phyloP scores from a whole-genome alignment of 169 alveolate species.

The Babesia ovis region DNA sequence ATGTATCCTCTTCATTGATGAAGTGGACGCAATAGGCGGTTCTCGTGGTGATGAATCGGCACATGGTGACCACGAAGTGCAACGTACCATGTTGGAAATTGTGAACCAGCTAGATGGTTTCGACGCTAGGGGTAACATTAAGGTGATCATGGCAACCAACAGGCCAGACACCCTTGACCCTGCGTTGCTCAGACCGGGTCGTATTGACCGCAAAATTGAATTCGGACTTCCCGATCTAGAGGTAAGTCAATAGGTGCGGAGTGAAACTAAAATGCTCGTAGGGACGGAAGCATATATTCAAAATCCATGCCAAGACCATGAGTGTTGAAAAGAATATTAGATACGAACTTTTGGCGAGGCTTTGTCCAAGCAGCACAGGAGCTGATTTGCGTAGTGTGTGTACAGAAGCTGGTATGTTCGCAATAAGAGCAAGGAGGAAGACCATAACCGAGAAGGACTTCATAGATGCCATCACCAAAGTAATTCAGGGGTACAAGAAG shows the following conservation, averaged over 20 bases:
- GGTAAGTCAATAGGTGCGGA: conserved; percentile 18
- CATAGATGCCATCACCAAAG: conserved; percentile 95
- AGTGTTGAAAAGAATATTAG: conserved; percentile 93
- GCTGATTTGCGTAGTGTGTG: conserved; percentile 98
- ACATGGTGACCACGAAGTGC: conserved; percentile 97
- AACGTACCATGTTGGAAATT: conserved; percentile 98
- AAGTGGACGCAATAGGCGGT: conserved; percentile 95
- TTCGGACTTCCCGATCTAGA: conserved; percentile 97
- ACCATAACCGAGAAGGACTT: conserved; percentile 95
- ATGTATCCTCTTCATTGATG: conserved; percentile 98
- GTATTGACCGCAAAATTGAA: conserved; percentile 98
- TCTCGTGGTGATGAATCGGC: conserved; percentile 88
- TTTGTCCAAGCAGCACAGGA: conserved; percentile 97
- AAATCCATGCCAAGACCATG: conserved; percentile 97
- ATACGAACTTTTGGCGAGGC: conserved; percentile 95
- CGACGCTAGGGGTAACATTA: conserved; percentile 96
- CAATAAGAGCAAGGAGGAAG: conserved; percentile 98
- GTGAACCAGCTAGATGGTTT: conserved; percentile 99
- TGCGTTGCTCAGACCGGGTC: conserved; percentile 97
- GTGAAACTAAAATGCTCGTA: background rate
- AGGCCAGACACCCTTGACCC: conserved; percentile 98
- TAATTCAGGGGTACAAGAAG: conserved; percentile 95
- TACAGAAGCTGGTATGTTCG: conserved; percentile 99
- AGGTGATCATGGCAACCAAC: conserved; percentile 98
- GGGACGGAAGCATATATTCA: conserved; percentile 95